Conservation (phyloP, 768 basidiomycete genomes). For the Saitozyma sp. region DNA sequence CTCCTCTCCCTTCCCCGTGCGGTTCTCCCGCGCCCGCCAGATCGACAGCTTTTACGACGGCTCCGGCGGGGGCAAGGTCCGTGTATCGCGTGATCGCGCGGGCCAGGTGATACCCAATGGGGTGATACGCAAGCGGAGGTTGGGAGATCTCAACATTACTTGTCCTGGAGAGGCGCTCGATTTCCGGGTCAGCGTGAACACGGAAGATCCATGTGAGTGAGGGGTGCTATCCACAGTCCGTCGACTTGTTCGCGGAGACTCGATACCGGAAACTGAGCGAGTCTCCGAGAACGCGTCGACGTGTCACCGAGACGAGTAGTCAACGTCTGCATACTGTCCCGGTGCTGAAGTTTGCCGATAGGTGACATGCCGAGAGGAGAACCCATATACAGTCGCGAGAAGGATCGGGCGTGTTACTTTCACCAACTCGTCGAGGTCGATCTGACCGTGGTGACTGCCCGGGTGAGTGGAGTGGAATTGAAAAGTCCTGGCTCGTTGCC, state of each 20-base stretch:
- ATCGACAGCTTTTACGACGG: constrained; percentile 73
- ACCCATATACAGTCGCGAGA: constrained; percentile 57
- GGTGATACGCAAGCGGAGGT: constrained; percentile 71
- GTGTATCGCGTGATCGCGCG: constrained; percentile 79
- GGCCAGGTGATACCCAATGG: constrained; percentile 62
- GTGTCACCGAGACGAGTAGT: too few species aligned
- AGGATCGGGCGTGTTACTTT: constrained; percentile 87
- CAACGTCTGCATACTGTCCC: too few species aligned
- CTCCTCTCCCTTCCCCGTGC: constrained; percentile 62
- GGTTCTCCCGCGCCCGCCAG: constrained; percentile 73
- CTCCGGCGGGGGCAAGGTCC: constrained; percentile 61
- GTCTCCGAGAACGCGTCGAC: neutral
- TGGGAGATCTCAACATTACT: constrained; percentile 85
- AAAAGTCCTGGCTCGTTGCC: too few species aligned
- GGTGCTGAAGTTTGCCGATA: constrained; percentile 1
- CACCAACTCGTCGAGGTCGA: constrained; percentile 94
- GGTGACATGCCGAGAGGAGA: constrained; percentile 34
- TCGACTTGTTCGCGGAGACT: neutral
- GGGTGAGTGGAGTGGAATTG: too few species aligned
- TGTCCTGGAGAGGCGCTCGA: constrained; percentile 80
- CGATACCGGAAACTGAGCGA: constrained; percentile 1
- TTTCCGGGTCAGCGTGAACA: constrained; percentile 87
- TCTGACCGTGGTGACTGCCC: constrained; percentile 75
- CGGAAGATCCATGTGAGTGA: constrained; percentile 80
- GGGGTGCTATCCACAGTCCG: neutral